A percentile compares a stretch with the other conserved stretches of the same genome.
Evolutionary conservation across 2,329 filamentous ascomycete species (phyloP).

Genomic region (Niveomyces coronatus): DNA sequence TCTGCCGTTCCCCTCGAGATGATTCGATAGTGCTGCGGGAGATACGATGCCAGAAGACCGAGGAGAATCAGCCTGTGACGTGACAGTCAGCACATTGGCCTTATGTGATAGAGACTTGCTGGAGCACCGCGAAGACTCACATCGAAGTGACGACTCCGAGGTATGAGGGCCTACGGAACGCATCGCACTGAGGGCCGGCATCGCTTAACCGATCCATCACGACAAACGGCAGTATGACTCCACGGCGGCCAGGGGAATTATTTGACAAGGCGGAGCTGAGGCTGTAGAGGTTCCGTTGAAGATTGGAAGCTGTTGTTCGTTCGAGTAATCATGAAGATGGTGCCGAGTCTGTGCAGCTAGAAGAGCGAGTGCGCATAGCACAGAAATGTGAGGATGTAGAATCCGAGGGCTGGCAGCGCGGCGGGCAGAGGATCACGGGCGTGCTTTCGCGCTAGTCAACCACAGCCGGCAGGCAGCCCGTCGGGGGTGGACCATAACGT

Average conservation of each 20-base stretch:
- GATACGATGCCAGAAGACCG: constrained; percentile 84
- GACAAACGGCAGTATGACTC: background rate
- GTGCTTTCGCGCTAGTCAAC: too few species aligned
- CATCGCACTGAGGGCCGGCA: constrained; percentile 30
- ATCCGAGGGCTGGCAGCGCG: too few species aligned
- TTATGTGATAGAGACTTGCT: background rate
- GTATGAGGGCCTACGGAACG: constrained; percentile 41
- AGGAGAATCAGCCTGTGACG: constrained; percentile 58
- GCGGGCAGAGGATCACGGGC: too few species aligned
- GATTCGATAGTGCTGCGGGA: constrained; percentile 91
- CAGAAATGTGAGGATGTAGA: too few species aligned
- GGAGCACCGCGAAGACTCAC: constrained; percentile 24
- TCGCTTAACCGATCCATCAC: constrained; percentile 12
- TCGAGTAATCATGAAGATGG: too few species aligned
- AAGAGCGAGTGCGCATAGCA: too few species aligned
- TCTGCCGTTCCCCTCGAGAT: constrained; percentile 76
- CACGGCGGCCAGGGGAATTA: constrained; percentile 4
- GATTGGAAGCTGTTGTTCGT: too few species aligned
- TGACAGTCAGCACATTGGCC: constrained; percentile 13
- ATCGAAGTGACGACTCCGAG: constrained; percentile 47
- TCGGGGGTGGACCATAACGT: too few species aligned
- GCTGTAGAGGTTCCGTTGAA: too few species aligned
- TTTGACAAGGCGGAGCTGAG: background rate
- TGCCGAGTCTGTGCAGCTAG: too few species aligned
- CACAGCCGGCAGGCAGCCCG: too few species aligned